Evolutionary conservation across 2,329 filamentous ascomycete species (phyloP).

Genomic region (Epichloe sylvatica): DNA sequence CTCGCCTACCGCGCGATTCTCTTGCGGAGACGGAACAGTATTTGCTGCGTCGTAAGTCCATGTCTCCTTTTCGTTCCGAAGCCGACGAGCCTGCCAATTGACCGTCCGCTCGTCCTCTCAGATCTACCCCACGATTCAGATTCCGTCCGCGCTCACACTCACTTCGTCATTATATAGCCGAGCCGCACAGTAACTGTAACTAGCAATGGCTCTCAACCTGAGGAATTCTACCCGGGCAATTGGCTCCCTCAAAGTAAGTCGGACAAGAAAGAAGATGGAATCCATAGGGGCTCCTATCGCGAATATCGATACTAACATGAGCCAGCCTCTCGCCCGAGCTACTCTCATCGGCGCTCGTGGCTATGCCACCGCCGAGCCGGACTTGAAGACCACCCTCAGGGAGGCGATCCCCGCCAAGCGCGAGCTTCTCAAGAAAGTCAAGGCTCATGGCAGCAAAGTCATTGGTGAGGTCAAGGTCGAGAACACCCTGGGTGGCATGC

Average conservation of each 20-base stretch:
- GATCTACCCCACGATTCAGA: slow-evolving; percentile 1
- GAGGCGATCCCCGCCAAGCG: slow-evolving; percentile 81
- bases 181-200: background rate
- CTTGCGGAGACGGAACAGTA: too few species aligned
- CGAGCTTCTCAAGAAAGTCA: slow-evolving; percentile 87
- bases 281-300: background rate
- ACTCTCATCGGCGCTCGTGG: slow-evolving; percentile 27
- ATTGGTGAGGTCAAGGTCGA: slow-evolving; percentile 89
- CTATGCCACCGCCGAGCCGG: slow-evolving; percentile 70
- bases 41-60: background rate
- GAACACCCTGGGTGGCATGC: slow-evolving; percentile 92
- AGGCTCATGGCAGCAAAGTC: slow-evolving; percentile 65
- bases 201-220: slow-evolving; percentile 49
- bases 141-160: background rate
- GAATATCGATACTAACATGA: background rate
- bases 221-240: slow-evolving; percentile 49
- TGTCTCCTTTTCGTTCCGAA: background rate
- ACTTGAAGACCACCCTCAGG: slow-evolving; percentile 77
- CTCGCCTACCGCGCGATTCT: background rate
- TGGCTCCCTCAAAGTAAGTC: slow-evolving; percentile 47
- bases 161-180: slow-evolving; percentile 1
- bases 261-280: slow-evolving; percentile 8
- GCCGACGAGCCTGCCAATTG: background rate
- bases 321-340: slow-evolving; percentile 13
- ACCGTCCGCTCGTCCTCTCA: background rate